Base-by-base conservation (phyloP, 306 rosid species). In the Inga laurina region DNA sequence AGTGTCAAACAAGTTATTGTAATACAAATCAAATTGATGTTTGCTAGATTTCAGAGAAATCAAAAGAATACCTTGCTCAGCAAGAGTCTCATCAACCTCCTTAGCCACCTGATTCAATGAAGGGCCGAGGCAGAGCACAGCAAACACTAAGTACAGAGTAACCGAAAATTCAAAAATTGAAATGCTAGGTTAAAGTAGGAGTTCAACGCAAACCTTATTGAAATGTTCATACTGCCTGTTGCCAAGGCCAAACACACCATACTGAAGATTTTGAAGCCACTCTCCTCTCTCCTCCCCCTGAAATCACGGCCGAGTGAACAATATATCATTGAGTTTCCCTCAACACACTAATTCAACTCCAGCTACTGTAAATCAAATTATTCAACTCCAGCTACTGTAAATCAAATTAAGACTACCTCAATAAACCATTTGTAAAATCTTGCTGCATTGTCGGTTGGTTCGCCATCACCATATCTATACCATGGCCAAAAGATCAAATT, bases 221-320 rank as follows among this genome's bases (percentile, higher is more conserved):
- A 97, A 97, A 88, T 97, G 98, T 87, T 97, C 99, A 59, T 97
- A 97, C 88, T 97, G 99, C 84, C 99, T 87, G 86, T 97, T 97
- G 52, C 99, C 99, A 0, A 97, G 97, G 83, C 99, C 99, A 87
- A 97, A 97, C 66, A 97, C 97, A 75, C 91, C 98, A 68, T 88
- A 97, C 65, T 93, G 86, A 82, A 97, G 95, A 87, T 91, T 88
- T 80, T 89, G 82, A 72, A 97, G 90, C 91, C 97, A 90, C 57
- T 93, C 91, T 64, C 92, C 97, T 82, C 88, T 93, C 86, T 94
- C 98, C 22, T 89, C 78, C 39, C 92, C 99, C 99, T 97, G 46
- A 44, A 86, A 76, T 79, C 82, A 70, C 27, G 64, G 52, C 15
- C 70, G 54, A 22, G 46, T 35, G 75, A 32, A 67, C 73, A 88